phyloP scores from a whole-genome alignment of 2,329 filamentous ascomycete species.

The Penicillium sp. region DNA sequence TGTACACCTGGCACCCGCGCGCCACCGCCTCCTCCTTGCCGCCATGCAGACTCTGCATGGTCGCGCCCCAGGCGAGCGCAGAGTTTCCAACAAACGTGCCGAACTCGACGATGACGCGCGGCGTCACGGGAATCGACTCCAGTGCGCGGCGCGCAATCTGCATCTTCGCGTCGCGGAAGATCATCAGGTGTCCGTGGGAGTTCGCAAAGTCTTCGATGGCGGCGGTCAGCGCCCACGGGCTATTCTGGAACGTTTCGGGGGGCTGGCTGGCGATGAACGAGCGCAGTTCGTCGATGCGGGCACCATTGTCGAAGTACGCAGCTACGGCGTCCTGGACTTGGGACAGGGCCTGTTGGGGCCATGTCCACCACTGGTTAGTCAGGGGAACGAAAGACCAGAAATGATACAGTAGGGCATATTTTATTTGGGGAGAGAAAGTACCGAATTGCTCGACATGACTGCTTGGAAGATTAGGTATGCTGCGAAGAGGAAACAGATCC shows the following conservation, averaged over 20 bases:
- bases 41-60: constrained; percentile 30
- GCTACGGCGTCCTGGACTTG: too few relatives aligned
- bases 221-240: background rate
- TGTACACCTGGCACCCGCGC: background rate
- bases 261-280: too few relatives aligned
- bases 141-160: background rate
- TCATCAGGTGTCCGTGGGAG: background rate
- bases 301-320: too few relatives aligned
- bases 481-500: too few relatives aligned
- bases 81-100: constrained; percentile 45
- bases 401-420: too few relatives aligned
- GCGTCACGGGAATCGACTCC: background rate
- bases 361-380: too few relatives aligned
- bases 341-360: too few relatives aligned
- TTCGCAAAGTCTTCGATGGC: background rate
- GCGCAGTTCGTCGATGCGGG: too few relatives aligned
- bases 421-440: too few relatives aligned
- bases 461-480: too few relatives aligned
- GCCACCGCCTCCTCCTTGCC: background rate
- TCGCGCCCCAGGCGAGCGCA: constrained; percentile 37
- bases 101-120: constrained; percentile 35
- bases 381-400: too few relatives aligned
- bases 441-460: too few relatives aligned
- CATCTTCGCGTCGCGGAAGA: background rate
- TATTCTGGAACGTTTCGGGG: background rate